phyloP scores from a whole-genome alignment of 75 land plant species.

The Cunninghamia lanceolata region DNA sequence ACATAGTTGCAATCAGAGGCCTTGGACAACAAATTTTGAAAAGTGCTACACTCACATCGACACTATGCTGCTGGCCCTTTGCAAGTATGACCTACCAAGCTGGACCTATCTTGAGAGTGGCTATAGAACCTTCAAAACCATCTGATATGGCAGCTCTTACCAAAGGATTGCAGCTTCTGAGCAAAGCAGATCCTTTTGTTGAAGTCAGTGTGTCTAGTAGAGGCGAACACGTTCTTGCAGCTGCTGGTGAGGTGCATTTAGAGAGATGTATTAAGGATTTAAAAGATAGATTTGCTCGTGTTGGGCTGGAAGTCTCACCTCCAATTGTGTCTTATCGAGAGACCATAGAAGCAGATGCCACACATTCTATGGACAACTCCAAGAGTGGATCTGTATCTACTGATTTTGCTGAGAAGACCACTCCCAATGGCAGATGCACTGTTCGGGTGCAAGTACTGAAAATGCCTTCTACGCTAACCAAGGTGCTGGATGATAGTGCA shows the following conservation, averaged over 20 bases:
- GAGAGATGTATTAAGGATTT: constrained; percentile 94
- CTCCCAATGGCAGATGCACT: constrained; percentile 86
- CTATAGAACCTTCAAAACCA: constrained; percentile 88
- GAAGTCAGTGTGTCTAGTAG: constrained; percentile 82
- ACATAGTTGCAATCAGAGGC: constrained; percentile 86
- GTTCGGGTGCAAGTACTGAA: constrained; percentile 67
- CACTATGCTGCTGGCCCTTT: constrained; percentile 79
- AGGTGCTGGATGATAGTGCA: constrained; percentile 68
- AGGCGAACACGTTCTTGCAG: constrained; percentile 94
- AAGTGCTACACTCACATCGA: constrained; percentile 84
- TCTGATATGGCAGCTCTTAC: constrained; percentile 74
- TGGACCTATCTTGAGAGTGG: constrained; percentile 84
- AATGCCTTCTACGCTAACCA: constrained; percentile 57
- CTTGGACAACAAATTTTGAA: constrained; percentile 83
- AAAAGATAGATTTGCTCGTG: constrained; percentile 82
- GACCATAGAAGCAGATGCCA: constrained; percentile 69
- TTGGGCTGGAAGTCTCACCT: constrained; percentile 79
- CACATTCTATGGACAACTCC: constrained; percentile 26
- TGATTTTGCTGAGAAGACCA: constrained; percentile 61
- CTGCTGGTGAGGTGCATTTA: constrained; percentile 97
- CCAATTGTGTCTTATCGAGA: constrained; percentile 88
- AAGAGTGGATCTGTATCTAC: constrained; percentile 21
- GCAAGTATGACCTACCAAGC: constrained; percentile 89
- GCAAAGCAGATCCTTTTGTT: constrained; percentile 94
- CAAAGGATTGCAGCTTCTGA: constrained; percentile 73